phyloP scores from a whole-genome alignment of 2,329 filamentous ascomycete species.

The Monilinia aucupariae region DNA sequence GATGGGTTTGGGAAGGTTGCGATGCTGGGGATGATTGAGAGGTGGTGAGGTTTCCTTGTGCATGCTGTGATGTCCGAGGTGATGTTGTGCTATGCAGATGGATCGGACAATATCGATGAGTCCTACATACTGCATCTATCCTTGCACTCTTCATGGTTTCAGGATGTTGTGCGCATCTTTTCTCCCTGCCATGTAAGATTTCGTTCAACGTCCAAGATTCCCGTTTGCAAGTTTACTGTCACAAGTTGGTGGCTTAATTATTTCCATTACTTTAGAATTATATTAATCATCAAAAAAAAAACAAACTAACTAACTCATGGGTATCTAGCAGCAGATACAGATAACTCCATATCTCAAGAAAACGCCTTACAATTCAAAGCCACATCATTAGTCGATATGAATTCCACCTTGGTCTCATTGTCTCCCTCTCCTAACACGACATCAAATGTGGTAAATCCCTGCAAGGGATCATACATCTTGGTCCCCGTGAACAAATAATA shows the following conservation, averaged over 20 bases:
- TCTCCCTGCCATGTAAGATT: background rate
- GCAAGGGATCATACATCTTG: background rate
- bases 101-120: background rate
- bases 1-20: slow-evolving; percentile 31
- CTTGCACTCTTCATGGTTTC: background rate
- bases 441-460: background rate
- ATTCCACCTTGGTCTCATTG: background rate
- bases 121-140: background rate
- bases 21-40: slow-evolving; percentile 34
- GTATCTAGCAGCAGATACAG: background rate
- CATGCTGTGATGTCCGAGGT: background rate
- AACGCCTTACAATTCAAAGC: background rate
- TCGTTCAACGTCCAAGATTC: background rate
- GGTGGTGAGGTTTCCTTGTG: background rate
- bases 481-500: background rate
- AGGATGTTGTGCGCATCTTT: background rate
- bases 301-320: too few species aligned
- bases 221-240: background rate
- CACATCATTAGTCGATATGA: background rate
- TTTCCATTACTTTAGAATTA: background rate
- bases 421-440: background rate
- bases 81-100: background rate
- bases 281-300: background rate
- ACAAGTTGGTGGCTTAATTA: background rate
- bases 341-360: background rate